Conservation (phyloP, 768 basidiomycete genomes). For the Amanita rubescens region DNA sequence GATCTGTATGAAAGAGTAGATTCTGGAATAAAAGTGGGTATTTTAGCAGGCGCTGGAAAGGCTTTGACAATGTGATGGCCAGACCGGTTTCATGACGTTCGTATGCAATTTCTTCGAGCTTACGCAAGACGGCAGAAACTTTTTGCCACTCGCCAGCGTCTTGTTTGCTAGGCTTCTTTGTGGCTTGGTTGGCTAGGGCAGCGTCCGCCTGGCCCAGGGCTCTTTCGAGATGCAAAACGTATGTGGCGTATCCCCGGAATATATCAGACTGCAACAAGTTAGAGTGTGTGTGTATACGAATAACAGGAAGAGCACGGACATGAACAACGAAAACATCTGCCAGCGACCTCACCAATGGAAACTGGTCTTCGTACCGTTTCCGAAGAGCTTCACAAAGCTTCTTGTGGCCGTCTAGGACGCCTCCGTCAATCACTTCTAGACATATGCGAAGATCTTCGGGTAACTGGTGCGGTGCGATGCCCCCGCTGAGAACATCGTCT, state of each 20-base stretch:
- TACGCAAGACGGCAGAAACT: slow-evolving; percentile 65
- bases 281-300: too few species aligned
- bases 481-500: slow-evolving; percentile 39
- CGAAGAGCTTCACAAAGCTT: slow-evolving; percentile 76
- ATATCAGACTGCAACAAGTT: slow-evolving; percentile 67
- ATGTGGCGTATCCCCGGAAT: slow-evolving; percentile 88
- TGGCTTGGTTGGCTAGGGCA: slow-evolving; percentile 54
- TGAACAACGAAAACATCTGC: slow-evolving; percentile 96
- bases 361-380: slow-evolving; percentile 93
- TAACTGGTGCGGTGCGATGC: slow-evolving; percentile 68
- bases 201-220: slow-evolving; percentile 85
- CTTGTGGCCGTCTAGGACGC: slow-evolving; percentile 86
- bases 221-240: slow-evolving; percentile 89
- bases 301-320: slow-evolving; percentile 32
- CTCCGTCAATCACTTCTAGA: slow-evolving; percentile 78
- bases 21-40: slow-evolving; percentile 98
- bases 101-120: slow-evolving; percentile 70
- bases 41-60: slow-evolving; percentile 94
- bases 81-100: slow-evolving; percentile 92
- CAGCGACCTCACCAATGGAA: slow-evolving; percentile 84
- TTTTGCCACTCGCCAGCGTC: slow-evolving; percentile 73
- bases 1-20: slow-evolving; percentile 92
- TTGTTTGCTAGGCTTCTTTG: slow-evolving; percentile 78
- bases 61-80: slow-evolving; percentile 92
- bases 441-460: slow-evolving; percentile 85